Evolutionary conservation across 208 protist species (phyloP), one percentile per base, ranked within the genome.

Genomic region (Leishmania braziliensis): DNA sequence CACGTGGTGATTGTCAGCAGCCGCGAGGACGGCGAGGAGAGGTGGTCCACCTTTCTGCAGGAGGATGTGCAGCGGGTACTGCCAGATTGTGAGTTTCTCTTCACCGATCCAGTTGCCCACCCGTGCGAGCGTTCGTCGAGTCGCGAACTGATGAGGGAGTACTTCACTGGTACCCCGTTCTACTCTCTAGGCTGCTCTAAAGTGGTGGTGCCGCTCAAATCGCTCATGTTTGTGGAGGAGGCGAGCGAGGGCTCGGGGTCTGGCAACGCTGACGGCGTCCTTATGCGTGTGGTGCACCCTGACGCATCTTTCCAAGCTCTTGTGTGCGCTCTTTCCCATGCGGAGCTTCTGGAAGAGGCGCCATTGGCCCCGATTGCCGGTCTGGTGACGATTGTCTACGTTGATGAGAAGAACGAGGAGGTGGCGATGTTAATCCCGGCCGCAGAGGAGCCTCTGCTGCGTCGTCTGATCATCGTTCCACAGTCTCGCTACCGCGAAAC

Each of bases 241-340:
- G 26, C 43, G 63, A 73, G 63, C 8, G 77, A 84, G 50, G 71
- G 65, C 71, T 75, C 56, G 53, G 76, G n/a, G 43, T 51, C 51
- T 14, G 83, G 78, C 54, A 69, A 50, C 53, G 53, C 23, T 48
- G 78, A 72, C n/a, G 75, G 68, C 12, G 81, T 88, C 26, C 29
- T 71, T 63, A 89, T 86, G 77, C 77, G 82, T 29, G 84, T 86
- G 43, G 87, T 91, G 62, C 71, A 56, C 69, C 83, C 87, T 8
- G 81, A 83, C 33, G 54, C 66, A 33, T 71, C 75, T 0, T 85
- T 82, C 54, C 77, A 85, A 69, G 54, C 84, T 56, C 87, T 90
- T n/a, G 81, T 97, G 26, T 96, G 92, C 72, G 91, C 89, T 5
- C 80, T 97, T 3, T 97, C 94, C 3, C 92, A 97, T 75, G 94